Evolutionary conservation across 192 early-diverging fungal genomes (phyloP), one percentile per base, ranked within the genome.

Genomic region (Mortierella claussenii): DNA sequence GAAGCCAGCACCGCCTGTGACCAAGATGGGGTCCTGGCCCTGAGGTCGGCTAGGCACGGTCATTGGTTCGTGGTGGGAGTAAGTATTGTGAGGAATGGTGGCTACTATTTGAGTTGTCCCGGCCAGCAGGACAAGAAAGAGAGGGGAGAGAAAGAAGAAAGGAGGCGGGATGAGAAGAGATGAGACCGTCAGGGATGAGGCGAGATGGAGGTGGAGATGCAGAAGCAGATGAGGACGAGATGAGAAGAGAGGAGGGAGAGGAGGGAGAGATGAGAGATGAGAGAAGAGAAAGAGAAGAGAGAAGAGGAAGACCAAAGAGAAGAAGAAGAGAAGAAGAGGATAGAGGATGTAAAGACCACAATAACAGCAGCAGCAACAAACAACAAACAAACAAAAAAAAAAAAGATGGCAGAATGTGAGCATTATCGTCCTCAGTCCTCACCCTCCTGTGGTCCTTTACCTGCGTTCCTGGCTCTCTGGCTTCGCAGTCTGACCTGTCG

Each of bases 1-100:
- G 81, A 95, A 97, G 20, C 96, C 94, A 51, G 90, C 86, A 27
- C 88, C 90, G 34, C 90, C 90, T 24, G 86, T 88, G 36, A 91
- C 86, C 18, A 91, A 70, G 44, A 84, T 73, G 33, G 37, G 31
- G 5, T 76, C 58, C 27, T 74, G 49, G 34, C 55, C 51, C 13
- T 69, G 50, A 12, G 6, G 42, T 42, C 56, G 58, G 23, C 47
- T 23, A 30, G 52, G 45, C 27, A 55, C 33, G 27, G 68, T 55
- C 57, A 61, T 69, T 10, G 50, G 42, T 9, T 20, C 40, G 37
- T 60, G 58, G 26, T 27, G 27, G 28, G 46, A 33, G 42, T 51
- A 8, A 36, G 34, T 50, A 52, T 60, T 53, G 60, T 62, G 60
- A 33, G 45, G 60, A 63, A 63, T 47, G 53, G 34, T 63, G 58